phyloP scores from a whole-genome alignment of 805 yeast species.

The Kuraishia floccosa region DNA sequence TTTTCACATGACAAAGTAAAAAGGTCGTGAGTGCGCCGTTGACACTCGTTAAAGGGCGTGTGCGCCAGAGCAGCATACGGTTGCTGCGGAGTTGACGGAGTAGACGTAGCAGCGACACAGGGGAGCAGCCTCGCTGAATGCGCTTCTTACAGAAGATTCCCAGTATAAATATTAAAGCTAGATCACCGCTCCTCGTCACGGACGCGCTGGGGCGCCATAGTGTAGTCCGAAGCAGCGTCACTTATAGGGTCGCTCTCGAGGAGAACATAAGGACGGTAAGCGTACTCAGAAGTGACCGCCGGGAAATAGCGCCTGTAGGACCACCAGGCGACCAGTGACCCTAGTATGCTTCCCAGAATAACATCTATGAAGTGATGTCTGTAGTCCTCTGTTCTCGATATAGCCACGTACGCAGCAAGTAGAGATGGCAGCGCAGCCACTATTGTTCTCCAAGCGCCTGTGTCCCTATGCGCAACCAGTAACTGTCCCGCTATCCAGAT shows the following conservation, averaged over 20 bases:
- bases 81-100: too few relatives aligned
- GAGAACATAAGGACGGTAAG: slow-evolving; percentile 27
- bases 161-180: too few relatives aligned
- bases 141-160: too few relatives aligned
- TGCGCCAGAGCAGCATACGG: too few relatives aligned
- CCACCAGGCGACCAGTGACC: slow-evolving; percentile 47
- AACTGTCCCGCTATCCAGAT: slow-evolving; percentile 65
- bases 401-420: slow-evolving; percentile 67
- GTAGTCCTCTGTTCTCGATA: slow-evolving; percentile 84
- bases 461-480: slow-evolving; percentile 19
- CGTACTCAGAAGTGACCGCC: slow-evolving; percentile 12
- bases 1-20: too few relatives aligned
- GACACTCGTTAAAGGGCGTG: too few relatives aligned
- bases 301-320: slow-evolving; percentile 47
- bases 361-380: slow-evolving; percentile 90
- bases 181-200: too few relatives aligned
- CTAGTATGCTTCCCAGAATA: slow-evolving; percentile 59
- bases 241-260: slow-evolving; percentile 3
- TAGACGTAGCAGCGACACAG: too few relatives aligned
- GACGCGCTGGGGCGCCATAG: too few relatives aligned
- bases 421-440: slow-evolving; percentile 44
- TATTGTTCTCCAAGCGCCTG: slow-evolving; percentile 55
- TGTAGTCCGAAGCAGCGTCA: neutral
- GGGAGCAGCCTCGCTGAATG: too few relatives aligned
- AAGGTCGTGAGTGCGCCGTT: too few relatives aligned